Evolutionary conservation across 140 eudicot species (phyloP), one percentile per base, ranked within the genome.

Genomic region (Senecio squalidus): DNA sequence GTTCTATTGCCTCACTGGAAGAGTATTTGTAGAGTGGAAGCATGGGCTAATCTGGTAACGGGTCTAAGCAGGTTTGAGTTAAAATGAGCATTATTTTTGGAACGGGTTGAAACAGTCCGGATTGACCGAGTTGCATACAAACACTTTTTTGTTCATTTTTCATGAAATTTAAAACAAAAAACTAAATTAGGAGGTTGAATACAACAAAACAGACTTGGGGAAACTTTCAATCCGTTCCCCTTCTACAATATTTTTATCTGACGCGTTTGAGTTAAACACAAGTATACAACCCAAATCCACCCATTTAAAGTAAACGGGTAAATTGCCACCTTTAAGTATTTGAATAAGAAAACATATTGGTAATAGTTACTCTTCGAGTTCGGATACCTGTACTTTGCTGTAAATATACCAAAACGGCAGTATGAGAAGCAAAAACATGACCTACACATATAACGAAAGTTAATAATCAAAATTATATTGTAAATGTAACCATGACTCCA

Each of bases 381-480:
- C 40, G 7, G 9, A 55, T 81, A 81, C 98, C 98, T 91, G 98
- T 62, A 91, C 62, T 76, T 79, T 86, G 54, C 80, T 78, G 82
- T 91, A 91, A 63, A 91, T 70, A 54, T 73, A 91, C 91, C 91
- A 86, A 59, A 83, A 91, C 0, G 96, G 98, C 61, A 86, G 64
- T 23, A 91, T 72, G 20, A 91, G 82, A 71, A 91, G 88, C 82
- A 91, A 67, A 67, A 86, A 78, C 71, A 73, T 54, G 75, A 83
- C 94, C 98, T 89, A 73, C 76, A 77, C 31, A 71, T 26, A 64
- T 15, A 28, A 36, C 25, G 36, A 44, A 23, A 8, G 3, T 22
- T 6, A 36, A n/a, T 3, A 40, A 29, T 14, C n/a, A 24, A 47
- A 48, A 47, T 27, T n/a, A 26, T 7, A 30, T 20, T 13, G 44